Conservation (phyloP, 1,284 basidiomycete species). For the Meripilus lineatus region DNA sequence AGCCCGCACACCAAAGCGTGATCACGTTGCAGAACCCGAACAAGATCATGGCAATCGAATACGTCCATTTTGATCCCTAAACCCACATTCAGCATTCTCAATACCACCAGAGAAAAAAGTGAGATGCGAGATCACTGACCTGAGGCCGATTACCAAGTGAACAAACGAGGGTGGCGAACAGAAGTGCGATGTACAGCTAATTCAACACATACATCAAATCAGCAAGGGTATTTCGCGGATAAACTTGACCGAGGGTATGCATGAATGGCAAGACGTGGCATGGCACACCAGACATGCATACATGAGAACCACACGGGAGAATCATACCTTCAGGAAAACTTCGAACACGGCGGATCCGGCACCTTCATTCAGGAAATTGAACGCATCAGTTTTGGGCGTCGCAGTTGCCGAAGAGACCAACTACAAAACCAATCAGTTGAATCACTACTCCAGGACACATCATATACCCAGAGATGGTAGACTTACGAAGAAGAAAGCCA, state of each 20-base stretch:
- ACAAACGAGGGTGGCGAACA: constrained; percentile 74
- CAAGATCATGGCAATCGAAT: constrained; percentile 66
- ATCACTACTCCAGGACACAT: not conserved
- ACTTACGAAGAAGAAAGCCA: constrained; percentile 80
- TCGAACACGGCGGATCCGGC: constrained; percentile 77
- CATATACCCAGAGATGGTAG: no score
- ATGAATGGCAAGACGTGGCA: not conserved
- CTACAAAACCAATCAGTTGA: constrained; percentile 29
- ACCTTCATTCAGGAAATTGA: constrained; percentile 69
- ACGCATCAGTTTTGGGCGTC: constrained; percentile 56
- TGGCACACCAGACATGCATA: not conserved
- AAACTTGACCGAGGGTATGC: not conserved
- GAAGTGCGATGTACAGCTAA: constrained; percentile 67
- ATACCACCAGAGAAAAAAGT: constrained; percentile 22
- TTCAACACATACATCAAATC: not conserved
- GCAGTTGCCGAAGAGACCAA: constrained; percentile 75
- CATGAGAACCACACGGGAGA: not conserved
- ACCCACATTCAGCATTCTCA: constrained; percentile 23
- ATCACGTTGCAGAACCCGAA: constrained; percentile 76
- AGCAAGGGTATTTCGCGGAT: no score
- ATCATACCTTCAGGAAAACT: constrained; percentile 68
- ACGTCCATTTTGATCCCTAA: constrained; percentile 85
- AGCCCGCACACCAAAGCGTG: constrained; percentile 85
- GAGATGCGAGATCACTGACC: no score
- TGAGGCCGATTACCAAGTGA: constrained; percentile 86